Evolutionary conservation across 2,329 filamentous ascomycete genomes (phyloP).

Genomic region (Emydomyces testavorans): DNA sequence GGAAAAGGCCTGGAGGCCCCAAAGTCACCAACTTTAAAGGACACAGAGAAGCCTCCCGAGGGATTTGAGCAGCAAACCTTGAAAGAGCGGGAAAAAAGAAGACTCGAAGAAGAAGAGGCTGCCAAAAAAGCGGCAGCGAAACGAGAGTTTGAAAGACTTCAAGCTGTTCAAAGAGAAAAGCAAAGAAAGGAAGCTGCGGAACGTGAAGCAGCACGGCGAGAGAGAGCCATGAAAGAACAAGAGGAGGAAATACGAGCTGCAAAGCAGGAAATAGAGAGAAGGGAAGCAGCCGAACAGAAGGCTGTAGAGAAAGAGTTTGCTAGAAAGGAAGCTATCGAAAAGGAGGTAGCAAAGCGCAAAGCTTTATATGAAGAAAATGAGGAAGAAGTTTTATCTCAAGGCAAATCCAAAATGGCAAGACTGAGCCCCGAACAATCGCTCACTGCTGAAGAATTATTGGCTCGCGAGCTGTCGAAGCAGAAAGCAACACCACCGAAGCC

Average conservation of each 20-base stretch:
- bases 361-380: not conserved
- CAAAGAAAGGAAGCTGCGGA: constrained; percentile 12
- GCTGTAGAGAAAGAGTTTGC: constrained; percentile 11
- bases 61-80: constrained; percentile 6
- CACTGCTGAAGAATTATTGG: constrained; percentile 16
- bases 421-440: constrained; percentile 10
- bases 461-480: constrained; percentile 8
- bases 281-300: constrained; percentile 11
- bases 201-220: constrained; percentile 8
- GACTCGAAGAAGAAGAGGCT: constrained; percentile 8
- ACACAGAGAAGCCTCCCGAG: not conserved
- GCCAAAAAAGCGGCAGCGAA: constrained; percentile 13
- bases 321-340: constrained; percentile 14
- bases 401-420: constrained; percentile 10
- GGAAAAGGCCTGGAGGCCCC: not conserved
- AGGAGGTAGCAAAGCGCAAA: constrained; percentile 17
- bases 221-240: constrained; percentile 11
- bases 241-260: constrained; percentile 13
- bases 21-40: not conserved
- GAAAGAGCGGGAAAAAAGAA: constrained; percentile 6
- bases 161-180: constrained; percentile 11
- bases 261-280: constrained; percentile 14
- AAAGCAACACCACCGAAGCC: constrained; percentile 9
- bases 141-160: constrained; percentile 8
- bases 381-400: constrained; percentile 4